A percentile compares a stretch with the other conserved stretches of the same genome.
phyloP scores from a whole-genome alignment of 805 yeast genomes.

The Spathaspora arborariae region DNA sequence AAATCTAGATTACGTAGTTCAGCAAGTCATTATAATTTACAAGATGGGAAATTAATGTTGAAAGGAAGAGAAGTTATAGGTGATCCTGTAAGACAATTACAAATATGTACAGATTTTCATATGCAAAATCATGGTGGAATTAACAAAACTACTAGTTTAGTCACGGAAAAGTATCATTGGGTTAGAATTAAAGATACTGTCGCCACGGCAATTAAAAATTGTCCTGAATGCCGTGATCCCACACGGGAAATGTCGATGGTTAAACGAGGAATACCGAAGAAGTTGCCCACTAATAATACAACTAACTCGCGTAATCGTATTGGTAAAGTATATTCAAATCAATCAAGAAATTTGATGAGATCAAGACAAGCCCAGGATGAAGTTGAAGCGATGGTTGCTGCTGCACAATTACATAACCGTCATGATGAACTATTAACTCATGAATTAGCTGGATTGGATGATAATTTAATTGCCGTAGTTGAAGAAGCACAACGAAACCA shows the following conservation, averaged over 20 bases:
- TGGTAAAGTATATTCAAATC: neutral
- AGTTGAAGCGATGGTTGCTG: conserved; percentile 33
- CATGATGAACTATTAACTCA: conserved; percentile 32
- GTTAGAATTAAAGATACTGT: conserved; percentile 86
- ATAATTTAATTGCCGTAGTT: conserved; percentile 55
- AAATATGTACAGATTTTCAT: conserved; percentile 71
- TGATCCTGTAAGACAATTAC: conserved; percentile 69
- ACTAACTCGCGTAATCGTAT: conserved; percentile 4
- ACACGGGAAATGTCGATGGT: conserved; percentile 12
- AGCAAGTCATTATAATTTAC: conserved; percentile 71
- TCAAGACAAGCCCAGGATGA: conserved; percentile 17
- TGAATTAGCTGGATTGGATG: conserved; percentile 42
- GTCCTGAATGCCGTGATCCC: conserved; percentile 67
- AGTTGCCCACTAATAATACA: neutral
- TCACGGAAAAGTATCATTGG: conserved; percentile 87
- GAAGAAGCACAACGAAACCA: conserved; percentile 44
- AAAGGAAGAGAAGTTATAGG: conserved; percentile 82
- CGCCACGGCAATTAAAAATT: conserved; percentile 68
- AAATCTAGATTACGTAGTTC: conserved; percentile 81
- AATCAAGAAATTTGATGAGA: conserved; percentile 16
- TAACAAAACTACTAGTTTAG: conserved; percentile 74
- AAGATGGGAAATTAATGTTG: conserved; percentile 68
- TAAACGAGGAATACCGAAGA: conserved; percentile 18
- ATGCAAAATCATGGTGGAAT: conserved; percentile 76
- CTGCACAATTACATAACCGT: conserved; percentile 23